These are phyloP conservation scores for Rhizoclosmatium globosum DNA, from an alignment of 192 early-diverging fungal genomes.

Conservation along the genomic window DNA sequence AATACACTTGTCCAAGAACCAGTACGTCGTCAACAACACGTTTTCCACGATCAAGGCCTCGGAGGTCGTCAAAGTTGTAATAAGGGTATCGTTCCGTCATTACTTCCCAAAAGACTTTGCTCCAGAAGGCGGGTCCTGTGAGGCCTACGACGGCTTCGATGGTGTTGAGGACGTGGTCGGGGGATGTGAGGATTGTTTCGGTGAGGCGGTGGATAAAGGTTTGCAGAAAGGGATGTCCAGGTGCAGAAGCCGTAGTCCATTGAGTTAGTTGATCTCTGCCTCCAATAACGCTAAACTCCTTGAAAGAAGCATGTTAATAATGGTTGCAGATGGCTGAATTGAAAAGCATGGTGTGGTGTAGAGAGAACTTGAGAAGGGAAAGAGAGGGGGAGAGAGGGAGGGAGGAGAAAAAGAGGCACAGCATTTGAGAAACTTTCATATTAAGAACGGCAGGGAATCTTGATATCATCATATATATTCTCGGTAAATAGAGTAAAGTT, in stretches of 20 bases:
- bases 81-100: neutral
- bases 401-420: too few species aligned
- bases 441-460: neutral
- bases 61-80: neutral
- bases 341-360: too few species aligned
- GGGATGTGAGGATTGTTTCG: neutral
- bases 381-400: too few species aligned
- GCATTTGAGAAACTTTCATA: neutral
- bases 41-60: neutral
- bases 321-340: too few species aligned
- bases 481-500: neutral
- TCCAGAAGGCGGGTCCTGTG: slow-evolving; percentile 21
- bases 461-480: neutral
- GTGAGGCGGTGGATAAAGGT: slow-evolving; percentile 17
- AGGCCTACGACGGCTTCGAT: slow-evolving; percentile 20
- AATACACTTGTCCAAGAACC: slow-evolving; percentile 2
- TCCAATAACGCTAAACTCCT: neutral
- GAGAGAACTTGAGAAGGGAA: too few species aligned
- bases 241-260: slow-evolving; percentile 40
- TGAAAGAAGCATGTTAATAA: neutral
- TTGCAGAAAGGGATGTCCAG: slow-evolving; percentile 36
- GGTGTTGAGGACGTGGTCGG: neutral
- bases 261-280: slow-evolving; percentile 16
- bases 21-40: neutral
- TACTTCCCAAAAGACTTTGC: neutral